Percentiles rank a stretch among this genome's conserved stretches.
These are phyloP conservation scores for Cavenderia fasciculata DNA, from an alignment of 78 protist species.

Conservation along the genomic window DNA sequence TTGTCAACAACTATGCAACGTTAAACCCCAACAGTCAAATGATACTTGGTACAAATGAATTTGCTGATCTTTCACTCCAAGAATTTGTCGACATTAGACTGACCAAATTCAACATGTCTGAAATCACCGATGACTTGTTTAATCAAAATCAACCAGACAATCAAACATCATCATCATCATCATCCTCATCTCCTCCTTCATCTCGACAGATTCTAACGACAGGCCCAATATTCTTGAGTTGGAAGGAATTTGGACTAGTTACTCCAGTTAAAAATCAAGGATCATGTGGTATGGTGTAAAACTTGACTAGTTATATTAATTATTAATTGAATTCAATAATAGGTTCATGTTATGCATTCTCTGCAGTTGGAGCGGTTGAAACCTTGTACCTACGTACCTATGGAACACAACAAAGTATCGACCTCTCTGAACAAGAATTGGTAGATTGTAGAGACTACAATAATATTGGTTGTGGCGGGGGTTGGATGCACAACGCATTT, in stretches of 20 bases:
- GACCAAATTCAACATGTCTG: not conserved
- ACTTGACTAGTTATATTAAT: too few species aligned
- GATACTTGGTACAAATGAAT: constrained; percentile 1
- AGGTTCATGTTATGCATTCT: not conserved
- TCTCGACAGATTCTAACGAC: not conserved
- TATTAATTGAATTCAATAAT: too few species aligned
- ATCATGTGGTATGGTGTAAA: not conserved
- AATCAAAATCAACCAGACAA: too few species aligned
- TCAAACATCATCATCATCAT: not conserved
- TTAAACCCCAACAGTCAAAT: not conserved
- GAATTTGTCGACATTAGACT: not conserved
- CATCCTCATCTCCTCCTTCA: not conserved
- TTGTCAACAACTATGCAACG: not conserved
- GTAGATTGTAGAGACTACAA: not conserved
- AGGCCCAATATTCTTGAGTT: not conserved
- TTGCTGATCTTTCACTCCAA: not conserved
- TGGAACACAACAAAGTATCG: not conserved
- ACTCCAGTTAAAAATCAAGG: constrained; percentile 5
- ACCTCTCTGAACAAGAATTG: not conserved
- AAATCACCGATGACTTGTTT: not conserved
- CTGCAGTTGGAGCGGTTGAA: not conserved
- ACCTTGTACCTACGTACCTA: not conserved
- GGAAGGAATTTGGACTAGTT: not conserved
- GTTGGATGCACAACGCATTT: not conserved
- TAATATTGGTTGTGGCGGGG: constrained; percentile 23